Conservation (phyloP, 495 filamentous ascomycete genomes). For the Annulohypoxylon moriforme region DNA sequence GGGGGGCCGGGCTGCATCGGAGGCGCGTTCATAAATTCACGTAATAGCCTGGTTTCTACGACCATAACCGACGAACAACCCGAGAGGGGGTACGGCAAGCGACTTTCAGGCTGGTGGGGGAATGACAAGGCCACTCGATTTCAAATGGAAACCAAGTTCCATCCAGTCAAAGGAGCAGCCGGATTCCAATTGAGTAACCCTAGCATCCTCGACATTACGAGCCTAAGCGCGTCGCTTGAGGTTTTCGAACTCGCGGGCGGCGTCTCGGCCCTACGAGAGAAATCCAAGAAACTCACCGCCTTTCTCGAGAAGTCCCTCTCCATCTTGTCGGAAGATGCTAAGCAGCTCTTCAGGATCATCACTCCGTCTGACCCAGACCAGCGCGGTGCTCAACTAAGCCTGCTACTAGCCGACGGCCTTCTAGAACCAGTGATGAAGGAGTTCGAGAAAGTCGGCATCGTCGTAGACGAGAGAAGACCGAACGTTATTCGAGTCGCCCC, state of each 20-base stretch:
- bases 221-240: constrained; percentile 79
- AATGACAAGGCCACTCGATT: constrained; percentile 81
- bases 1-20: constrained; percentile 88
- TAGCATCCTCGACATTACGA: constrained; percentile 72
- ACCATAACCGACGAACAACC: constrained; percentile 49
- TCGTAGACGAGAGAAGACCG: constrained; percentile 90
- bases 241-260: constrained; percentile 78
- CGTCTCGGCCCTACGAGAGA: constrained; percentile 75
- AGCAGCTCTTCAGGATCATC: constrained; percentile 75
- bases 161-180: constrained; percentile 74
- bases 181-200: constrained; percentile 80
- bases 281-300: constrained; percentile 78
- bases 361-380: constrained; percentile 78
- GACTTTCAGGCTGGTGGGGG: constrained; percentile 93
- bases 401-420: constrained; percentile 73
- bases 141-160: constrained; percentile 80
- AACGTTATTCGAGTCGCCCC: constrained; percentile 95
- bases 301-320: constrained; percentile 81
- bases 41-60: constrained; percentile 68
- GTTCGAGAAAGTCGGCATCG: constrained; percentile 75
- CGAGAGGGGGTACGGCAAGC: constrained; percentile 58
- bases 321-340: constrained; percentile 54
- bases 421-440: constrained; percentile 74
- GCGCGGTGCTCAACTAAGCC: constrained; percentile 88
- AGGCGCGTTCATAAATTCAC: constrained; percentile 87